Base-by-base conservation (phyloP, 768 basidiomycete genomes). In the Pisolithus marmoratus region DNA sequence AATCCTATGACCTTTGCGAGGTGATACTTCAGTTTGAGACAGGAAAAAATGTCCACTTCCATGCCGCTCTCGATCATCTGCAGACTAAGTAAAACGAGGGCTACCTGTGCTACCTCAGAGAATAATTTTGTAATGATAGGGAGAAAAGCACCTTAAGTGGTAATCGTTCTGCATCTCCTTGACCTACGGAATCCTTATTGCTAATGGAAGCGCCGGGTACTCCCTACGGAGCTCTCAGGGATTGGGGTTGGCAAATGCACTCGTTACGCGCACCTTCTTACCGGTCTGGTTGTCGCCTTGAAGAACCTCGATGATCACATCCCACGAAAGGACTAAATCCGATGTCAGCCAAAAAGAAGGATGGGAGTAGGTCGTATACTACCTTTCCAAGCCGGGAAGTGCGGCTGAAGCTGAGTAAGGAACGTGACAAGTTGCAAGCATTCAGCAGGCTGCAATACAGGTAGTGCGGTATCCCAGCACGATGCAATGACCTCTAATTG, bases 341-440 rank as follows among this genome's bases (percentile, higher is more conserved):
- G 43, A 45, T 5, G 27, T 45, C 15, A 45, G 43, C 26, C 4
- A 15, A 29, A 27, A 45, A 17, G 4, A n/a, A 15, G 26, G 12
- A 8, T 2, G 43, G 17, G 7, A 24, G 8, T 11, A 17, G n/a
- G 17, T 11, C 17, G n/a, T 23, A 5, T 49, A 65, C 48, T 57
- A 86, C 87, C 74, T 76, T 73, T 72, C 87, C 87, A 90, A 14
- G 57, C 63, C 17, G 84, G 77, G 64, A 88, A 84, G 66, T 85
- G 78, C 0, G 84, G 73, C n/a, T 74, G 81, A 26, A 90, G 73
- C 58, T 84, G 85, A 27, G 81, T 74, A 17, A 89, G 69, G 66
- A 89, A 90, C 8, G 75, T 72, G 15, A 81, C 70, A 11, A 90
- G 71, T 47, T 73, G 77, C 31, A 78, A 67, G 15, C 84, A 78